Base-by-base conservation (phyloP, 2,329 filamentous ascomycete species). In the Sclerotinia trifoliorum region DNA sequence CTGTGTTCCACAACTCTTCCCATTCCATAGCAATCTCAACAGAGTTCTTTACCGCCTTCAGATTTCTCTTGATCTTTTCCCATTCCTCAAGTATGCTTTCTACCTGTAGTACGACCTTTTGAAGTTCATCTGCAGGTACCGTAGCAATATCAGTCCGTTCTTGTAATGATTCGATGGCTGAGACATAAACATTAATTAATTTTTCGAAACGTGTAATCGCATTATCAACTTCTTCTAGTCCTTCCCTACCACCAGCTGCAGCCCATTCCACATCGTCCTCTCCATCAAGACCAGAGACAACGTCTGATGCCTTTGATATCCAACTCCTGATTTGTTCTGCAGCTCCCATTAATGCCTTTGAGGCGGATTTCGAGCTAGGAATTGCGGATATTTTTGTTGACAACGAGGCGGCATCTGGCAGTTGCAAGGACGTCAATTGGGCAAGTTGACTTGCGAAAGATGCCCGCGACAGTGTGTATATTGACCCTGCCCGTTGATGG, bases 221-320 rank as follows among this genome's bases (percentile, higher is more conserved):
- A 72, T 82, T 86, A 75, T 90, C 88, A 32, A 90, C 88, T 73
- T 90, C 88, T 63, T 88, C 89, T 48, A 94, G 82, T 2, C 92
- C 92, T 78, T 94, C 91, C 70, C 90, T 84, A 2, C 95, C 95
- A 65, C 93, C 95, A 8, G 87, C 87, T 1, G 94, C 94, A 2
- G 95, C 94, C 95, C 95, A 99, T 79, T 98, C 94, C 21, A 98
- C 93, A 77, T 99, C 95, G 78, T 98, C 95, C 71, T 98, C 94
- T 65, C 94, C 93, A 78, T 98, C 93, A 54, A 99, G 82, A 6
- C 94, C 94, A 66, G 87, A 86, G 65, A 99, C 88, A 44, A 98
- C 94, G 75, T 96, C 93, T 0, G 90, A 90, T 0, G 94, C 94
- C 78, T 97, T 97, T 71, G 86, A 86, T 76, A 97, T 97, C 95